Conservation (phyloP, 768 basidiomycete species). For the Daedaleopsis sinensis region DNA sequence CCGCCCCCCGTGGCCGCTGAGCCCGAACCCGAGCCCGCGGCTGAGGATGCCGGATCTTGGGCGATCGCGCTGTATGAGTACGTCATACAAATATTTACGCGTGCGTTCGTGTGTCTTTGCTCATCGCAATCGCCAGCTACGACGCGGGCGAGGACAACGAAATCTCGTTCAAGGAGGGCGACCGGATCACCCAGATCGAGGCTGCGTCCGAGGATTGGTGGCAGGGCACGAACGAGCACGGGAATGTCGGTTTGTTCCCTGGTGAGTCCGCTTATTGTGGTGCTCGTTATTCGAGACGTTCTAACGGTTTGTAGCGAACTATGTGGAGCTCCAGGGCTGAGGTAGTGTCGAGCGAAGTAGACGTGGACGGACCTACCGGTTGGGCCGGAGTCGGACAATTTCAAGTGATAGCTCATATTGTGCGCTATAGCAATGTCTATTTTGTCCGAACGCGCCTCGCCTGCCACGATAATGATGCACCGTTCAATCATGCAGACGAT, state of each 20-base stretch:
- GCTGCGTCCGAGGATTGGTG: slow-evolving; percentile 90
- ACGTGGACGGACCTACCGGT: too few species aligned
- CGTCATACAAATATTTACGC: slow-evolving; percentile 31
- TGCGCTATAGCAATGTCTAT: too few species aligned
- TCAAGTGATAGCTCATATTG: too few species aligned
- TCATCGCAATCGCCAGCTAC: slow-evolving; percentile 51
- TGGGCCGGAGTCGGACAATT: too few species aligned
- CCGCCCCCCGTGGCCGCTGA: slow-evolving; percentile 45
- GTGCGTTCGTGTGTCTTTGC: background rate
- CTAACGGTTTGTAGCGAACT: slow-evolving; percentile 14
- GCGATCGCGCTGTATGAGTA: slow-evolving; percentile 77
- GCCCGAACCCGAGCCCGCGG: slow-evolving; percentile 51
- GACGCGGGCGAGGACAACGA: slow-evolving; percentile 94
- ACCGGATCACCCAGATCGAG: slow-evolving; percentile 77
- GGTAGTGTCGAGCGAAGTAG: background rate
- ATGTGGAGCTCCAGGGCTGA: slow-evolving; percentile 21
- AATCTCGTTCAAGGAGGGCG: slow-evolving; percentile 82
- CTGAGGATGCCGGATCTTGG: slow-evolving; percentile 56
- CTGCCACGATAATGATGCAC: too few species aligned
- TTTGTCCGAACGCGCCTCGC: too few species aligned
- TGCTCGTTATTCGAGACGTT: background rate
- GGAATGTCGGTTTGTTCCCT: slow-evolving; percentile 73
- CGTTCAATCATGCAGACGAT: slow-evolving; percentile 4
- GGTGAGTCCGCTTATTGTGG: slow-evolving; percentile 45
- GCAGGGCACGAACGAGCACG: slow-evolving; percentile 63